Base-by-base conservation (phyloP, 257 asterid species). In the Penstemon newberryi region DNA sequence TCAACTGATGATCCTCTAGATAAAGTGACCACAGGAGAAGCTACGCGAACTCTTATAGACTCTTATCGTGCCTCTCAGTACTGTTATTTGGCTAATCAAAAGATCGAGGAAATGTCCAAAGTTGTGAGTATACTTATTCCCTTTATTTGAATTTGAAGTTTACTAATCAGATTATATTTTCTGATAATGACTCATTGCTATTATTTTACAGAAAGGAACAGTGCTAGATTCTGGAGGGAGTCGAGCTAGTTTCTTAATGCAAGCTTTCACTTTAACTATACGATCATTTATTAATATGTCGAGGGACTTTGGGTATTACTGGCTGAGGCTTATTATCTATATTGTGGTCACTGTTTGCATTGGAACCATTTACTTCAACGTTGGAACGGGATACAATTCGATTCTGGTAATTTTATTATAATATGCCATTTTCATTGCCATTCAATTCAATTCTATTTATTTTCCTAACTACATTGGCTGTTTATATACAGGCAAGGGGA, bases 251-350 rank as follows among this genome's bases (percentile, higher is more conserved):
- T 91, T 91, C 85, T 66, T 87, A 38, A 94, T 87, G 99, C 99
- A 94, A 80, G 81, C 96, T 3, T 75, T 82, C 63, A 94, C 96
- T 13, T 80, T 94, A 66, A 94, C 99, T 8, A 84, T 85, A 60
- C 96, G 99, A 39, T 94, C 99, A 2, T 94, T 87, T 65, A 78
- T 94, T 62, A 94, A 94, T 50, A 94, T 94, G 99, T 94, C 99
- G 6, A 83, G 99, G 81, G 99, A 94, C 87, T 94, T 94, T 56
- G 99, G 99, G 4, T 94, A 94, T 60, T 94, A 94, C 86, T 94
- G 99, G 99, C 81, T 94, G 77, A 84, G 99, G 88, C 97, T 94
- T 6, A 89, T 89, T 5, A 91, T 94, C 71, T 94, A 94, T 74
- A 67, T 94, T 12, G 96, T 94, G 15, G 97, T 94, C 75, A 91